phyloP scores from a whole-genome alignment of 371 early-diverging fungal species.

The Smittium culicis region DNA sequence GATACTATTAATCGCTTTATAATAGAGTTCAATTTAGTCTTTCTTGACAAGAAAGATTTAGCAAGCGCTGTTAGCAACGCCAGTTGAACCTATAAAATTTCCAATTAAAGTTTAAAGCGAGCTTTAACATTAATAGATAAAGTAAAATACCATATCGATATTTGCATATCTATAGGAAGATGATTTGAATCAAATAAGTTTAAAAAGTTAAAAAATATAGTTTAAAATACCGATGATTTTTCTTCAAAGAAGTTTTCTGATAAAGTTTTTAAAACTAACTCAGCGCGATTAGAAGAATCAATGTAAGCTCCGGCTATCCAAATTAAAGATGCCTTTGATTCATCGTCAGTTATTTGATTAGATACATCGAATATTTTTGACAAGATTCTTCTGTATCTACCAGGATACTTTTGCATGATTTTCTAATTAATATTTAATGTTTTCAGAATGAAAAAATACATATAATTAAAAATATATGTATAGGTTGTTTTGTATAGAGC shows the following conservation, averaged over 20 bases:
- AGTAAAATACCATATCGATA: too few species aligned
- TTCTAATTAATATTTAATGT: constrained; percentile 48
- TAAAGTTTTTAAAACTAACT: constrained; percentile 63
- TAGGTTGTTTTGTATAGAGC: background rate
- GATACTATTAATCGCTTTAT: constrained; percentile 81
- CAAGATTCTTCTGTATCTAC: constrained; percentile 78
- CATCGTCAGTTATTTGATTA: constrained; percentile 81
- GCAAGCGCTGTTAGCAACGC: constrained; percentile 87
- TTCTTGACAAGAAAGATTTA: constrained; percentile 84
- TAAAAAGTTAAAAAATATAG: too few species aligned
- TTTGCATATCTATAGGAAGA: too few species aligned
- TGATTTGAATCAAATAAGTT: too few species aligned
- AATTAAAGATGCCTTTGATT: constrained; percentile 86
- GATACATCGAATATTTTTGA: constrained; percentile 75
- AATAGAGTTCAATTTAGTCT: constrained; percentile 70
- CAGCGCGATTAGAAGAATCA: constrained; percentile 79
- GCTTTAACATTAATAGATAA: too few species aligned
- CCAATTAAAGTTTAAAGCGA: too few species aligned
- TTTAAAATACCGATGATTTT: constrained; percentile 46
- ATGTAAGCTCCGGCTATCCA: constrained; percentile 97
- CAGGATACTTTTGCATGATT: constrained; percentile 90
- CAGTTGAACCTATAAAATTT: constrained; percentile 50
- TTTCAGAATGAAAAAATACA: background rate
- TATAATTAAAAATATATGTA: background rate
- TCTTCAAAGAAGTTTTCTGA: constrained; percentile 77